Evolutionary conservation across 1,284 basidiomycete genomes (phyloP), one percentile per base, ranked within the genome.

Genomic region (Paramarasmius palmivorus): DNA sequence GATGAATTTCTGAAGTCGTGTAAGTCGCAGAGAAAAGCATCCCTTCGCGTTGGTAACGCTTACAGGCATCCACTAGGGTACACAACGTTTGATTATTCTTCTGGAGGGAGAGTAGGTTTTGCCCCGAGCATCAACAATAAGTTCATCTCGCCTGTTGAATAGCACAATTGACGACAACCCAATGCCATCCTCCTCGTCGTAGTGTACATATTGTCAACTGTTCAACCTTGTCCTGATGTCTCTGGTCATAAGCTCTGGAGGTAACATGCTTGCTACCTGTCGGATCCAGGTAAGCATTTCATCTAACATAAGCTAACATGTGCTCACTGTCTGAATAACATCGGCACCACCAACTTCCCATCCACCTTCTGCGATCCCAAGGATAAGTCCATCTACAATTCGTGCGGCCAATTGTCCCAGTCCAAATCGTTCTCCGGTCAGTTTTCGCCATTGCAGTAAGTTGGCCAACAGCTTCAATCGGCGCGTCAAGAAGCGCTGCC

Each of bases 311-410:
- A 32, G n/a, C 26, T 52, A 52, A 52, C 54, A 49, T 29, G 56
- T 22, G 67, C 74, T 64, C 57, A 92, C 92, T 79, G 84, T 84
- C 47, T 72, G 72, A 55, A 84, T 77, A 56, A 85, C 73, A 46
- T 84, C 83, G 65, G 88, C 81, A 1, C 93, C 94, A 14, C 95
- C 94, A 29, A 92, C 88, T 32, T 93, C 90, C 95, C 95, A 97
- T 4, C 89, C 89, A 52, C 78, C 81, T 57, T 85, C 80, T 4
- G 93, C 83, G 17, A 92, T 76, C 1, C 83, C 83, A 44, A 90
- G 61, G 46, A 95, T 76, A 56, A 79, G 79, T 15, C 78, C 72
- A n/a, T 78, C 77, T 7, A 91, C 75, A 15, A 93, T 68, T 54
- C 75, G 76, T 15, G 72, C 77, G 14, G 85, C 77, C 41, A 92